Evolutionary conservation across 1,284 basidiomycete genomes (phyloP), one percentile per base, ranked within the genome.

Genomic region (Microbotryum intermedium): DNA sequence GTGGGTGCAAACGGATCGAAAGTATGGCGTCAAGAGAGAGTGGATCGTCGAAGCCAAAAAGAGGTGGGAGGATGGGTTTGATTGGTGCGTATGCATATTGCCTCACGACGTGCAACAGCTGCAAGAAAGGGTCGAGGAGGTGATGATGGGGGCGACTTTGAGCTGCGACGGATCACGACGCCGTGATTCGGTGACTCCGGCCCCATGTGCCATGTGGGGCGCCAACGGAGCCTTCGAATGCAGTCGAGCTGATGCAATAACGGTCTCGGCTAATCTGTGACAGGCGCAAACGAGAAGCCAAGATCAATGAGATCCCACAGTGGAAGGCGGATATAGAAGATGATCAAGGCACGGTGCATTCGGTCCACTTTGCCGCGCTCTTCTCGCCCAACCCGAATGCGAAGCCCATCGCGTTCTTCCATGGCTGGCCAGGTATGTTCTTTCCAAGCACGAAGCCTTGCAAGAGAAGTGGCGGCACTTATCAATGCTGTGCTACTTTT

Each of bases 1-100:
- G 34, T 39, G 34, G 34, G 34, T 26, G 70, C 82, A 84, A 72
- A 80, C 77, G 71, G 57, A 64, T 1, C 61, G 61, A 11, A 47
- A 60, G 21, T 55, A 39, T 18, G 67, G 67, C 18, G 55, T 66
- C n/a, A 58, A 60, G 16, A 34, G 55, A 21, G 34, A 57, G 9
- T 64, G 61, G 57, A 55, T 66, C 29, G 11, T 52, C 6, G 46
- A 58, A 6, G 65, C 60, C 34, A 52, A 50, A 6, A 47, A 55
- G 20, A 26, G 48, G 3, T 69, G 67, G 65, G 46, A 47, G 13
- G 39, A 52, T 10, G 50, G 39, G 10, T 66, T 60, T 34, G 65
- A 69, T 28, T 69, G 62, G 56, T 48, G 51, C 21, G 45, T 16
- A 1, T 21, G 39, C 11, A 4, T 25, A 2, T 13, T 6, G 26